Conservation (phyloP, 2,329 filamentous ascomycete genomes). For the Diplodia intermedia region DNA sequence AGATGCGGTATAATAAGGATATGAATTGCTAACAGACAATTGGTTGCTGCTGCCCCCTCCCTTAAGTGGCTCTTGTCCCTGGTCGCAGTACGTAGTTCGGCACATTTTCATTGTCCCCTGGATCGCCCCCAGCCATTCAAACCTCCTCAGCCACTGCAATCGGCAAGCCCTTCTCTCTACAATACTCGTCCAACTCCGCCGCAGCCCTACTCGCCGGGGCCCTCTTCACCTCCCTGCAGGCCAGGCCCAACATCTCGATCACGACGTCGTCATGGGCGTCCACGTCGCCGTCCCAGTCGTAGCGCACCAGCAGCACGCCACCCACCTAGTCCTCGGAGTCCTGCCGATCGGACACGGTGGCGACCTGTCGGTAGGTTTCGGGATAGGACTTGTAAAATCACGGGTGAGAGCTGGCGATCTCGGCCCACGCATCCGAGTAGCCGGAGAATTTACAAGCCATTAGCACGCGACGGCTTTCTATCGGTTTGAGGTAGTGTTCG, state of each 20-base stretch:
- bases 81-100: too few relatives aligned
- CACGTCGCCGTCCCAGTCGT: constrained; percentile 7
- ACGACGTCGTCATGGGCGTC: background rate
- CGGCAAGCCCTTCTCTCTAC: background rate
- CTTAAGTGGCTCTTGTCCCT: too few relatives aligned
- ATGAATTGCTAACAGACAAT: too few relatives aligned
- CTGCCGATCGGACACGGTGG: background rate
- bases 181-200: constrained; percentile 12
- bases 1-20: too few relatives aligned
- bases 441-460: background rate
- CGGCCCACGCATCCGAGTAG: background rate
- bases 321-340: background rate
- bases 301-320: background rate
- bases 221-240: background rate
- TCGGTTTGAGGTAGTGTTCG: background rate
- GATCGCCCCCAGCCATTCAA: too few relatives aligned
- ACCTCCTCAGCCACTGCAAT: background rate
- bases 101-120: too few relatives aligned
- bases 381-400: background rate
- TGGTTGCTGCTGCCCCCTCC: too few relatives aligned
- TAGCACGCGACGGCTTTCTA: background rate
- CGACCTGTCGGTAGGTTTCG: background rate
- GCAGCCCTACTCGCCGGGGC: constrained; percentile 1
- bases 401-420: background rate
- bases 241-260: background rate